phyloP scores from a whole-genome alignment of 768 basidiomycete species.

The Rhodotorula toruloides region DNA sequence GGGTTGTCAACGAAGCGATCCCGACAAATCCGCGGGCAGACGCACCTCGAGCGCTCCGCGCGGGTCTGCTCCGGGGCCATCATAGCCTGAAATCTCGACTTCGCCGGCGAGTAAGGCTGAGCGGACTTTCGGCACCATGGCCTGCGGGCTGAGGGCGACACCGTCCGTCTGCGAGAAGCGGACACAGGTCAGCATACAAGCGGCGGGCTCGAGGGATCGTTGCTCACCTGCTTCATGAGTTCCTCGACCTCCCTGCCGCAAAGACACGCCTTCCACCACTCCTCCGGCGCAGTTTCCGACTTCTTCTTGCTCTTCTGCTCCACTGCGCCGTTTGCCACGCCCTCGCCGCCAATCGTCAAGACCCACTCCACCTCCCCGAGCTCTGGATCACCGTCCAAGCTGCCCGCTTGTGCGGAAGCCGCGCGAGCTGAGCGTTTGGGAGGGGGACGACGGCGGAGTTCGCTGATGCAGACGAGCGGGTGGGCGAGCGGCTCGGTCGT shows the following conservation, averaged over 20 bases:
- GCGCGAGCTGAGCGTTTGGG: background rate
- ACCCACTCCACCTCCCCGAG: conserved; percentile 8
- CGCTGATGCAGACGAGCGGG: conserved; percentile 9
- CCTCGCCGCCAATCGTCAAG: background rate
- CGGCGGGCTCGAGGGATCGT: background rate
- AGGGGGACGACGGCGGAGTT: background rate
- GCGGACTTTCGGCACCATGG: background rate
- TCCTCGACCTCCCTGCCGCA: background rate
- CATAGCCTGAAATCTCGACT: background rate
- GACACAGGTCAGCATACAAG: background rate
- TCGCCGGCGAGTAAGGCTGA: background rate
- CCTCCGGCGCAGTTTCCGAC: background rate
- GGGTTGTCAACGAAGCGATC: too few species aligned
- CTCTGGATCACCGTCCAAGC: too few species aligned
- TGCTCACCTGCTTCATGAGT: background rate
- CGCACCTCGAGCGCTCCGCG: background rate
- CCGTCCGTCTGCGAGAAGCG: background rate
- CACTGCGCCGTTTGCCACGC: background rate
- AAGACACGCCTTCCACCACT: conserved; percentile 2
- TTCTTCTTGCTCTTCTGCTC: background rate
- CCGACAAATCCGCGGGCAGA: fast-evolving
- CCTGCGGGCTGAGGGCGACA: background rate
- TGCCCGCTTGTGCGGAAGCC: too few species aligned
- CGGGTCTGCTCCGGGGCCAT: background rate
- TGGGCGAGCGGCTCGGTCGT: background rate